phyloP scores from a whole-genome alignment of 768 basidiomycete genomes.

The Hebeloma cylindrosporum region DNA sequence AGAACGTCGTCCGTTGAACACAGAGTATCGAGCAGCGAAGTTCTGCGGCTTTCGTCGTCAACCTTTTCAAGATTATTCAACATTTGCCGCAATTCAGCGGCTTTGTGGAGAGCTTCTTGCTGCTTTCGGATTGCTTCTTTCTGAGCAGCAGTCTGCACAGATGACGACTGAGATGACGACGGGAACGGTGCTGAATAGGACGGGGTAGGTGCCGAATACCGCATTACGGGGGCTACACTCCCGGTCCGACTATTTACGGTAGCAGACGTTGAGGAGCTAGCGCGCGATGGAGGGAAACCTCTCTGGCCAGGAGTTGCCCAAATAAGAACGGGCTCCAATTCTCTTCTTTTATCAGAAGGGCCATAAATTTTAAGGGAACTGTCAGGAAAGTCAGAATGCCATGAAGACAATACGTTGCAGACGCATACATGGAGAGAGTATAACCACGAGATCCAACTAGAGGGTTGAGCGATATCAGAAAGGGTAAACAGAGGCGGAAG shows the following conservation, averaged over 20 bases:
- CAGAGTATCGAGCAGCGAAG: conserved; percentile 67
- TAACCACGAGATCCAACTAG: conserved; percentile 47
- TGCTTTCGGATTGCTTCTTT: conserved; percentile 44
- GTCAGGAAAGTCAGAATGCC: not conserved
- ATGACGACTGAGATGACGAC: conserved; percentile 4
- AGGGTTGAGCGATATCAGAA: not conserved
- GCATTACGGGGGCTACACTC: not conserved
- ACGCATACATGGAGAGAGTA: conserved; percentile 59
- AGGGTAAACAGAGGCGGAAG: conserved; percentile 7
- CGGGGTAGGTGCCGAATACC: too few species aligned
- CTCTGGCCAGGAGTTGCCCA: conserved; percentile 76
- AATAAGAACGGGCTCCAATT: conserved; percentile 62
- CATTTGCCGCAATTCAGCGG: conserved; percentile 65
- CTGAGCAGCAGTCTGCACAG: conserved; percentile 35
- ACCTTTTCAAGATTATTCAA: conserved; percentile 71
- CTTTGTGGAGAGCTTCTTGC: conserved; percentile 56
- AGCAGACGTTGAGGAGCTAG: conserved; percentile 19
- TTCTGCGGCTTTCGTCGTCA: conserved; percentile 71
- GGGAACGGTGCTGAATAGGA: conserved; percentile 1
- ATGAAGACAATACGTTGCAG: not conserved
- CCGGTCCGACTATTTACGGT: not conserved
- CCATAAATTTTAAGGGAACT: conserved; percentile 77
- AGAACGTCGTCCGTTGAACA: conserved; percentile 70
- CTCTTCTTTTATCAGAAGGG: conserved; percentile 52
- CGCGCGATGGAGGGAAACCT: conserved; percentile 44